These are phyloP conservation scores for Lodderomyces metapsilosis DNA, from an alignment of 1,139 yeast species.

Conservation along the genomic window DNA sequence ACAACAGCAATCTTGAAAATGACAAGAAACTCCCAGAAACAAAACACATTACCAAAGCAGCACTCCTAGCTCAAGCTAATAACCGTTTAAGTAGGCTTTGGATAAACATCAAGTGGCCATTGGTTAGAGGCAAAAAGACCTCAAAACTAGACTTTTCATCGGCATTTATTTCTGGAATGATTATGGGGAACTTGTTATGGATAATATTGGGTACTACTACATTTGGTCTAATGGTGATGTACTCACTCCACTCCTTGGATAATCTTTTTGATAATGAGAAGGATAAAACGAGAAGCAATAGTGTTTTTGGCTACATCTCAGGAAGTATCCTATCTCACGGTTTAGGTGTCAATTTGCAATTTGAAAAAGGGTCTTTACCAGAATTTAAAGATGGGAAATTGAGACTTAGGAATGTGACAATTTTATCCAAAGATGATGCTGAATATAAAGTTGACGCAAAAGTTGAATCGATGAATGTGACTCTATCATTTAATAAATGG, in stretches of 20 bases:
- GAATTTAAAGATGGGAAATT: conserved; percentile 62
- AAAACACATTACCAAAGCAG: conserved; percentile 28
- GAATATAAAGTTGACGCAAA: conserved; percentile 32
- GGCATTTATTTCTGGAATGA: conserved; percentile 57
- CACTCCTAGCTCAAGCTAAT: conserved; percentile 44
- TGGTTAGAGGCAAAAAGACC: conserved; percentile 48
- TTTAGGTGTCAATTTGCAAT: conserved; percentile 36
- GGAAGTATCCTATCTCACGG: conserved; percentile 41
- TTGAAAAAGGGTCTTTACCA: conserved; percentile 39
- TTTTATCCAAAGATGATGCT: conserved; percentile 20
- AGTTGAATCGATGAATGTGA: conserved; percentile 54
- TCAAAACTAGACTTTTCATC: conserved; percentile 50
- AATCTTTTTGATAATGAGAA: conserved; percentile 24
- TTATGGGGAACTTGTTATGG: conserved; percentile 58
- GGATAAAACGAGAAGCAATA: conserved; percentile 11
- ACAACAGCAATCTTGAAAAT: background rate
- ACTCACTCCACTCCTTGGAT: conserved; percentile 45
- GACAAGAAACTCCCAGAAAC: background rate
- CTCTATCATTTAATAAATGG: conserved; percentile 69
- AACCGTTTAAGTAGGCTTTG: conserved; percentile 43
- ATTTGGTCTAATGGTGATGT: conserved; percentile 53
- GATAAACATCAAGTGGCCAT: conserved; percentile 58
- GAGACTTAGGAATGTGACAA: conserved; percentile 53
- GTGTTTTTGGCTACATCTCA: conserved; percentile 34
- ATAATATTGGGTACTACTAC: conserved; percentile 65